Conservation (phyloP, 2,329 filamentous ascomycete genomes). For the Berkeleyomyces basicola region DNA sequence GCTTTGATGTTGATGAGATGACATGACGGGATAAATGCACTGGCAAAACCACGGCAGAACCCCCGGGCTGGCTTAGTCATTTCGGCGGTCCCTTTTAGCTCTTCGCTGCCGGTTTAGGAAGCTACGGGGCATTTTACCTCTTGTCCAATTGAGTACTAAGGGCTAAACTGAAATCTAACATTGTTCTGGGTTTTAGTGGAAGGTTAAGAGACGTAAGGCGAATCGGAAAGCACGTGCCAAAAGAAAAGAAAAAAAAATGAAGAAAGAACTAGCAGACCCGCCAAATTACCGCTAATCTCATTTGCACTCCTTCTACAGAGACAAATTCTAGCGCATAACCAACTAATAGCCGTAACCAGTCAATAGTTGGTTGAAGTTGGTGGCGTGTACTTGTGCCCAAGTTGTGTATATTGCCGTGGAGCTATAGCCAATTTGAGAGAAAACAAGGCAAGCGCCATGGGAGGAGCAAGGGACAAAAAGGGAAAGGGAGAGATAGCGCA, state of each 20-base stretch:
- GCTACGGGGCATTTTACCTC: not conserved
- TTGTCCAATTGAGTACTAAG: not conserved
- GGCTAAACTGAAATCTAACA: no score
- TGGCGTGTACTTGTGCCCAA: not conserved
- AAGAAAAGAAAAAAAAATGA: no score
- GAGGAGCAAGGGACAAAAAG: not conserved
- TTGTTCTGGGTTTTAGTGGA: not conserved
- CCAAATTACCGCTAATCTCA: not conserved
- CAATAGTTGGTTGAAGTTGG: not conserved
- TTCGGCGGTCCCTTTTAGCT: not conserved
- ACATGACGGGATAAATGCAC: not conserved
- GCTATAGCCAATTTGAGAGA: slow-evolving; percentile 1
- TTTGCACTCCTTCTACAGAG: not conserved
- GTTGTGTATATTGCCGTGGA: not conserved
- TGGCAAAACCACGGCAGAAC: not conserved
- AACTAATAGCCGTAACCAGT: no score
- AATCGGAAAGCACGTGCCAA: not conserved
- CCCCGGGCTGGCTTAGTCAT: not conserved
- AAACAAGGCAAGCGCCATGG: not conserved
- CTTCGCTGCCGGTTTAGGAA: not conserved
- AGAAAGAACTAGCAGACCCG: not conserved
- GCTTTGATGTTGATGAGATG: not conserved
- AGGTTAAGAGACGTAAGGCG: not conserved
- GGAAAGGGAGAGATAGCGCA: not conserved
- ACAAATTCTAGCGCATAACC: no score